Conservation (phyloP, 345 rosid genomes). For the Citrus glauca region DNA sequence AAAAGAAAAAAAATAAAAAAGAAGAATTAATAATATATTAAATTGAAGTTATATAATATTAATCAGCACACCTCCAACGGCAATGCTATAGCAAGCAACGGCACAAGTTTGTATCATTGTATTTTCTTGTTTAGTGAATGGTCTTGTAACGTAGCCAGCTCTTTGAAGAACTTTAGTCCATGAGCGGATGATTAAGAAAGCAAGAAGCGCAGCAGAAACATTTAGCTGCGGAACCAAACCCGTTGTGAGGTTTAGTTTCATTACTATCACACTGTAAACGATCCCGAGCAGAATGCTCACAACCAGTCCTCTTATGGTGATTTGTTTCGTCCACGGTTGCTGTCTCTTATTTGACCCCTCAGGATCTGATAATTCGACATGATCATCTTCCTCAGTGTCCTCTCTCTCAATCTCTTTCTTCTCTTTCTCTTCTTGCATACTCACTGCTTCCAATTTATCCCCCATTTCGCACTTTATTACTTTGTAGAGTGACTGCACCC, state of each 20-base stretch:
- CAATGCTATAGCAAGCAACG: conserved; percentile 87
- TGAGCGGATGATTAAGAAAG: conserved; percentile 65
- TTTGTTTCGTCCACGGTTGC: conserved; percentile 74
- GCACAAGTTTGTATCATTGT: conserved; percentile 96
- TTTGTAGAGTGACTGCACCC: too few species aligned
- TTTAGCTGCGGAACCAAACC: conserved; percentile 76
- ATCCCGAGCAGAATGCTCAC: conserved; percentile 73
- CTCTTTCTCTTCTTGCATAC: conserved; percentile 26
- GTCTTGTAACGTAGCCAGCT: conserved; percentile 58
- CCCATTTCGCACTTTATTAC: background rate
- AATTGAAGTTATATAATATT: background rate
- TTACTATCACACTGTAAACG: conserved; percentile 77
- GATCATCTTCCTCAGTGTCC: conserved; percentile 6
- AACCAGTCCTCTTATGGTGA: conserved; percentile 64
- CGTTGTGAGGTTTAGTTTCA: conserved; percentile 83
- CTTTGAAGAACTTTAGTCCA: conserved; percentile 77
- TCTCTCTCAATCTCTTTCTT: conserved; percentile 32
- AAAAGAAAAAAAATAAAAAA: background rate
- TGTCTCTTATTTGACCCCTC: conserved; percentile 21
- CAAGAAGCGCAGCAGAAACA: conserved; percentile 86
- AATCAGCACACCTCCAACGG: conserved; percentile 67
- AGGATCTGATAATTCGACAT: background rate
- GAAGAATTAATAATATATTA: background rate
- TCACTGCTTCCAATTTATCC: conserved; percentile 2
- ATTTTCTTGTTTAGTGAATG: conserved; percentile 90